phyloP scores from a whole-genome alignment of 495 filamentous ascomycete species.

The Hypoxylon lenormandii region DNA sequence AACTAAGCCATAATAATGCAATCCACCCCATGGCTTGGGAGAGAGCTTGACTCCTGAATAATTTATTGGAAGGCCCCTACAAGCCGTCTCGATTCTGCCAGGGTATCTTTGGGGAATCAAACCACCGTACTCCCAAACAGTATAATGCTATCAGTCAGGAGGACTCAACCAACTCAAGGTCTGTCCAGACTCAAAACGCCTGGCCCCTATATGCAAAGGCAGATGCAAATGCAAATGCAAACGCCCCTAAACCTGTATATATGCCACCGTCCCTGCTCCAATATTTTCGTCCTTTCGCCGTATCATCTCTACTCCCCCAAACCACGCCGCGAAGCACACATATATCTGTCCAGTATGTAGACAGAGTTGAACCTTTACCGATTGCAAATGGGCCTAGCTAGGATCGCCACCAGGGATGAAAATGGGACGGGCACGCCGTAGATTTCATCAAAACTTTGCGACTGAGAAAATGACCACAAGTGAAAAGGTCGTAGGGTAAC shows the following conservation, averaged over 20 bases:
- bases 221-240: not conserved
- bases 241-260: slow-evolving; percentile 1
- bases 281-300: not conserved
- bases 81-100: not conserved
- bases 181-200: slow-evolving; percentile 1
- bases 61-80: no score
- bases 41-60: no score
- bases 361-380: no score
- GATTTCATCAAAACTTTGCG: no score
- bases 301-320: not conserved
- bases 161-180: not conserved
- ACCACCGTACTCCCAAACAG: not conserved
- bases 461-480: no score
- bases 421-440: no score
- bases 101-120: not conserved
- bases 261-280: not conserved
- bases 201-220: not conserved
- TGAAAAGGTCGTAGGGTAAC: no score
- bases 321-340: not conserved
- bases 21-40: no score
- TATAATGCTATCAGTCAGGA: not conserved
- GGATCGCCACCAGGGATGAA: no score
- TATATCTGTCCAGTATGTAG: no score
- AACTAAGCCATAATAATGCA: no score
- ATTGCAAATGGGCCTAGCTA: no score